Evolutionary conservation across 2,329 filamentous ascomycete genomes (phyloP), one percentile per base, ranked within the genome.

Genomic region (Elsinoe fawcettii): DNA sequence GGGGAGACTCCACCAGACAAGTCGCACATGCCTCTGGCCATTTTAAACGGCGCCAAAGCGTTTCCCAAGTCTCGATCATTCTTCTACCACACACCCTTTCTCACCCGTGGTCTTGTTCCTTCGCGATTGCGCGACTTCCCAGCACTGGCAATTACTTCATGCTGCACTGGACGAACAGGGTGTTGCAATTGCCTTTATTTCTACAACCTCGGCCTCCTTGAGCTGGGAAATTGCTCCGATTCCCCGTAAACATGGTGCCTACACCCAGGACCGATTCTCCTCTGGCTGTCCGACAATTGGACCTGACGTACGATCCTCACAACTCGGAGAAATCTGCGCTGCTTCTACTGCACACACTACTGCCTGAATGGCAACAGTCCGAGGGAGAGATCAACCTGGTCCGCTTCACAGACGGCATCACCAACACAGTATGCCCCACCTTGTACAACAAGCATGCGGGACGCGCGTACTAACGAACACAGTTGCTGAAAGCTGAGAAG

Each of bases 371-470:
- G 93, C 57, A 63, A n/a, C 79, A 80, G 49, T 76, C 81, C 34
- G 83, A 85, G 62, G 87, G 88, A 58, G 81, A 85, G 43, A 80
- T 99, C 65, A 85, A 93, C 67, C 89, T 97, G 69, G 80, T 90
- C 63, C 86, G 88, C 62, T 99, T 97, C 76, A 99, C 90, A 37
- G 93, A 99, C 67, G 93, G 93, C 68, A 99, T 97, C 74, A 99
- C 93, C 63, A 99, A 99, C 74, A 97, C 91, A 63, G 81, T 83
- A 74, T 64, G 56, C 47, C 49, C 59, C 59, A 47, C 44, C 51
- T 62, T 39, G 32, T 32, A 36, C 25, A 57, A 27, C 16, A 20
- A n/a, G 41, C 43, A n/a, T 18, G n/a, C 7, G 18, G 14, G 4
- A 41, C 47, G 49, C 60, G 57, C 49, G 58, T 51, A 58, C 56